These are phyloP conservation scores for Linum tenue DNA, from an alignment of 345 rosid genomes.

Conservation along the genomic window DNA sequence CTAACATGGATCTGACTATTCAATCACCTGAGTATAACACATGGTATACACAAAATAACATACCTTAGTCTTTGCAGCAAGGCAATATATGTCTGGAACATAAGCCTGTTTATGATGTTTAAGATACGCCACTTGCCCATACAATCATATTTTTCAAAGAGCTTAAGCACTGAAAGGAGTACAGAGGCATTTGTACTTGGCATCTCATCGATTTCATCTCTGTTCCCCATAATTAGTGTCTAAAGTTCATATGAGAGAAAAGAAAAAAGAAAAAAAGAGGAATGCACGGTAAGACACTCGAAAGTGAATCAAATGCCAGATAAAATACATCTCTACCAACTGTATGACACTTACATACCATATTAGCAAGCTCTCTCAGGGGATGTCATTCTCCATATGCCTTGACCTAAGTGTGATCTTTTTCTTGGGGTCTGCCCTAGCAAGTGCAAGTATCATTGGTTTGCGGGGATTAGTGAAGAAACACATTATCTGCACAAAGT, in stretches of 20 bases:
- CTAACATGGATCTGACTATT: too few relatives aligned
- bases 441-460: conserved; percentile 98
- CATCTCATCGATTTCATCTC: conserved; percentile 99
- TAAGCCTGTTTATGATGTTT: conserved; percentile 97
- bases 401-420: conserved; percentile 87
- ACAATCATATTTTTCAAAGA: conserved; percentile 91
- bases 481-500: conserved; percentile 83
- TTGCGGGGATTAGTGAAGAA: conserved; percentile 90
- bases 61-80: conserved; percentile 98
- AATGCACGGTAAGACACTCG: conserved; percentile 12
- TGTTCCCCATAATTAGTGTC: conserved; percentile 98
- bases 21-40: neutral
- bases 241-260: conserved; percentile 14
- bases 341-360: conserved; percentile 43
- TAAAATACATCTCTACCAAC: conserved; percentile 3
- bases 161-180: conserved; percentile 91
- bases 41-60: conserved; percentile 8
- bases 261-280: conserved; percentile 9
- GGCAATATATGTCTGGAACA: conserved; percentile 92
- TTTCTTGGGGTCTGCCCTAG: conserved; percentile 99
- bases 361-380: conserved; percentile 90
- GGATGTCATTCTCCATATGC: conserved; percentile 99
- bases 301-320: conserved; percentile 9
- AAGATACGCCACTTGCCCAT: conserved; percentile 98
- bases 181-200: conserved; percentile 86